Evolutionary conservation across 805 yeast genomes (phyloP).

Genomic region (Vanderwaltozyma yarrowii): DNA sequence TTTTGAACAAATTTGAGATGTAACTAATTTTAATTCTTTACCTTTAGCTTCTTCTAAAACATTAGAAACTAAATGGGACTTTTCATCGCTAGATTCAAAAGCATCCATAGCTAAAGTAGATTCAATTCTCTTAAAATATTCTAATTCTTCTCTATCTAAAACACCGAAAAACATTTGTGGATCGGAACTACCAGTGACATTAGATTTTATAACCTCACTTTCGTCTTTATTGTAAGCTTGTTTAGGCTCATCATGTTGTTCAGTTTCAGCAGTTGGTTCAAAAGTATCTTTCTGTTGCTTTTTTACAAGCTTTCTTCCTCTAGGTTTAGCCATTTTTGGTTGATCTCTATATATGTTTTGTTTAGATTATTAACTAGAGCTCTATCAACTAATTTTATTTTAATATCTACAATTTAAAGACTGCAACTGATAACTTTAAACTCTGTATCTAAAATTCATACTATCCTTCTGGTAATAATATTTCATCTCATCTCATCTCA

Average conservation of each 20-base stretch:
- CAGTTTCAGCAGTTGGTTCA: slow-evolving; percentile 10
- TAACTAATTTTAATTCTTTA: slow-evolving; percentile 82
- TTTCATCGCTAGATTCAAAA: slow-evolving; percentile 64
- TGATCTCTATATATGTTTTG: too few relatives aligned
- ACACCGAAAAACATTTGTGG: slow-evolving; percentile 66
- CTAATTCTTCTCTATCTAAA: slow-evolving; percentile 73
- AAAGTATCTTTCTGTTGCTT: slow-evolving; percentile 20
- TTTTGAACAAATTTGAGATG: slow-evolving; percentile 92
- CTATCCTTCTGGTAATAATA: too few relatives aligned
- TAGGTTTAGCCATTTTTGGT: slow-evolving; percentile 23
- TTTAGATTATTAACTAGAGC: too few relatives aligned
- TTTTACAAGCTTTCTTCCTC: slow-evolving; percentile 34
- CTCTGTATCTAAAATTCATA: too few relatives aligned
- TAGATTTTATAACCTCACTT: slow-evolving; percentile 4
- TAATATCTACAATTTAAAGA: too few relatives aligned
- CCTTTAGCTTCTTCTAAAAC: slow-evolving; percentile 81
- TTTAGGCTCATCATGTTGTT: slow-evolving; percentile 3
- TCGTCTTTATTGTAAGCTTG: slow-evolving; percentile 9
- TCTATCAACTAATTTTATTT: neutral
- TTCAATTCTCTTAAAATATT: slow-evolving; percentile 90
- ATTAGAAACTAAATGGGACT: slow-evolving; percentile 58
- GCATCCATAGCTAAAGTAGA: slow-evolving; percentile 73
- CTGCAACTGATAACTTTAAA: too few relatives aligned
- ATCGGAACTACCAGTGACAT: slow-evolving; percentile 1
- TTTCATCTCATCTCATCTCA: slow-evolving; percentile 6